Evolutionary conservation across 202 grass and related monocot genomes (phyloP).

Genomic region (Musa balbisiana): DNA sequence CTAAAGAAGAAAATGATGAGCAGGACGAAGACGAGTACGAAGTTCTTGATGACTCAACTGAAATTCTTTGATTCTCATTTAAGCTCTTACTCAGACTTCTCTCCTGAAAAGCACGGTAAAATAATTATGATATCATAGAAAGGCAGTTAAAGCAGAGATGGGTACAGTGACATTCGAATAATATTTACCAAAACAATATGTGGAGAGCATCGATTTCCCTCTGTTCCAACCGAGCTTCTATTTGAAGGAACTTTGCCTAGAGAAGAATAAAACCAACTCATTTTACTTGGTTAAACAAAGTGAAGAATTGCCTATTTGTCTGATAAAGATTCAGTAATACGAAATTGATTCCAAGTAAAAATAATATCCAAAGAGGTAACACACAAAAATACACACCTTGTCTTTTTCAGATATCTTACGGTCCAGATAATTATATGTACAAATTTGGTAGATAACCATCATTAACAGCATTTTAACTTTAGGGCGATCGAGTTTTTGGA

Average conservation of each 20-base stretch:
- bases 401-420: too few relatives aligned
- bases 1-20: slow-evolving; percentile 75
- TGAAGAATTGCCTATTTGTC: slow-evolving; percentile 3
- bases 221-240: slow-evolving; percentile 42
- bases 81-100: slow-evolving; percentile 61
- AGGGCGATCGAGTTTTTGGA: too few relatives aligned
- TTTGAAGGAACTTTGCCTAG: slow-evolving; percentile 47
- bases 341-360: neutral
- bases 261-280: slow-evolving; percentile 27
- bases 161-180: slow-evolving; percentile 23
- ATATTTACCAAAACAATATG: slow-evolving; percentile 59
- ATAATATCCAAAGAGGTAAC: too few relatives aligned
- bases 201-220: slow-evolving; percentile 37
- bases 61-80: slow-evolving; percentile 52
- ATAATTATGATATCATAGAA: neutral
- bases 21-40: slow-evolving; percentile 74
- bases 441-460: too few relatives aligned
- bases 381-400: too few relatives aligned
- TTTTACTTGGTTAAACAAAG: slow-evolving; percentile 10
- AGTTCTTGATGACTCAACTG: slow-evolving; percentile 50
- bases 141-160: slow-evolving; percentile 9
- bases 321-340: slow-evolving; percentile 14
- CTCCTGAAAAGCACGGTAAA: slow-evolving; percentile 32
- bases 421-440: too few relatives aligned
- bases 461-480: too few relatives aligned